Evolutionary conservation across 1,284 basidiomycete species (phyloP), one percentile per base, ranked within the genome.

Genomic region (Caloboletus firmus): DNA sequence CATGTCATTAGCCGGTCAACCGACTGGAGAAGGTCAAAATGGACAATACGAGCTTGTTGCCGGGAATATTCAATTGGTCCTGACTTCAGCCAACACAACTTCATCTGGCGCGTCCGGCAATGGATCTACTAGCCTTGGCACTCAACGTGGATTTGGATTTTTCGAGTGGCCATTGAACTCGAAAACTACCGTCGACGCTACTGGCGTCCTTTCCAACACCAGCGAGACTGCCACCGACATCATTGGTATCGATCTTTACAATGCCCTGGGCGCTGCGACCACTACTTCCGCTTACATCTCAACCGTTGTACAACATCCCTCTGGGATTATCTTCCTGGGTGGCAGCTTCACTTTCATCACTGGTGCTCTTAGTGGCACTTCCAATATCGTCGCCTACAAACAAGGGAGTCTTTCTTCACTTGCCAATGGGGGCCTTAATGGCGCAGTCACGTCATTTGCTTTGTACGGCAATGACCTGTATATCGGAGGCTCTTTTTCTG

Each of bases 401-500:
- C 77, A 79, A 59, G 83, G 85, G 11, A 76, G 72, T 1, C 74
- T 93, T 32, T 65, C 74, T 5, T 67, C 80, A 0, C 69, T 94
- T 17, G 63, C 83, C 0, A 73, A 78, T 26, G 78, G 80, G 44
- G 93, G 91, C 5, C 73, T 95, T 47, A 85, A 95, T 66, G 91
- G 88, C 7, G 73, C 80, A 11, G 90, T 95, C 5, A 76, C 81
- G n/a, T 81, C 89, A 2, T 70, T 93, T 28, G 75, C 80, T 7
- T 65, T 87, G 12, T 70, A 79, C 43, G 87, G 79, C 36, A 79
- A 84, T 62, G 78, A 74, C 10, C 72, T 98, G 28, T 98, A 83
- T 67, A 85, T 95, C 43, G 95, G 93, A 32, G 95, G 95, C 2
- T 77, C 84, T 3, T 99, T 98, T 74, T 82, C 79, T 2, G 83